These are phyloP conservation scores for Aspergillus quadricinctus DNA, from an alignment of 2,329 filamentous ascomycete species.

Conservation along the genomic window DNA sequence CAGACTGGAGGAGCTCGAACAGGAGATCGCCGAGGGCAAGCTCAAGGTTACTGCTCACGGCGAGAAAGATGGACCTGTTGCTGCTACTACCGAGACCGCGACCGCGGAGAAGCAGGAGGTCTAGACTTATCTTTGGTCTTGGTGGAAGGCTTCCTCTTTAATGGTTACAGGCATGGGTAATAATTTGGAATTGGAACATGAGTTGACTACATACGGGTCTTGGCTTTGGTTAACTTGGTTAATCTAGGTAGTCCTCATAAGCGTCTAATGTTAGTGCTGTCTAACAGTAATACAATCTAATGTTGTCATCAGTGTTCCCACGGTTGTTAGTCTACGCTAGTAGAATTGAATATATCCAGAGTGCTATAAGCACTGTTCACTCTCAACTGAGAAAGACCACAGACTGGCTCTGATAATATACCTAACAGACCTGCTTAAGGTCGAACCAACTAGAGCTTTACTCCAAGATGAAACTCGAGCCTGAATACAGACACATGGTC, in stretches of 20 bases:
- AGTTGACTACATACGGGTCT: neutral
- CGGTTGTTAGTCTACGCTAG: neutral
- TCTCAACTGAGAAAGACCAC: neutral
- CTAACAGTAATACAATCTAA: neutral
- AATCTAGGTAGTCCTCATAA: neutral
- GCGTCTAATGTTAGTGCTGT: neutral
- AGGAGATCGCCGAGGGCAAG: conserved; percentile 15
- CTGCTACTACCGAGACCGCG: neutral
- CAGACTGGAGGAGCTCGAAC: conserved; percentile 12
- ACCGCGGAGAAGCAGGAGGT: neutral
- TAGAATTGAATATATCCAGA: neutral
- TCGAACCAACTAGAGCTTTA: no score
- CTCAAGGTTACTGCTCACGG: conserved; percentile 7
- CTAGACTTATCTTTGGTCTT: neutral
- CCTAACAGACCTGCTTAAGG: neutral
- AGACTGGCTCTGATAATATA: neutral
- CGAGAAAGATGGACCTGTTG: neutral
- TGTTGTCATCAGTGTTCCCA: neutral
- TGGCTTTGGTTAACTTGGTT: neutral
- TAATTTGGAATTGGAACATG: neutral
- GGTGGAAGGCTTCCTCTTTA: neutral
- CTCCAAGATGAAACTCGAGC: no score
- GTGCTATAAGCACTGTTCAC: neutral
- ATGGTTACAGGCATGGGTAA: neutral
- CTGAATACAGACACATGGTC: no score